Base-by-base conservation (phyloP, 768 basidiomycete species). In the Mycena latifolia region DNA sequence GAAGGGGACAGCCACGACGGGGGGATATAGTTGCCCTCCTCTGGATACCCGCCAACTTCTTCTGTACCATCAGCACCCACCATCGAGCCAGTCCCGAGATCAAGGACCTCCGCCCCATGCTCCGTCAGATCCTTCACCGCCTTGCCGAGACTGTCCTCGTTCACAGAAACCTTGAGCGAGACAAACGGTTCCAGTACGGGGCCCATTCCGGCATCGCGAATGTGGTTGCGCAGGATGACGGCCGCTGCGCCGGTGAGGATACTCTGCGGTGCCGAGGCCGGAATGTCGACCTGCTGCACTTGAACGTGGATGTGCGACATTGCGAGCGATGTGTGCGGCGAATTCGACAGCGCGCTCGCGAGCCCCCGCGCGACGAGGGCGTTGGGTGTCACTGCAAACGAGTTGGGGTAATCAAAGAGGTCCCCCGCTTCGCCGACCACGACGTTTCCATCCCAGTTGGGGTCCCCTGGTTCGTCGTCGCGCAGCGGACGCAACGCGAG, bases 121-220 rank as follows among this genome's bases (percentile, higher is more conserved):
- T 95, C 93, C 12, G 91, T 92, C n/a, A 96, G 79, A 71, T 96
- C 94, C 72, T 90, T 93, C 50, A 94, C 86, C 24, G 92, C 88
- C 71, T 88, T 92, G 25, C 94, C 93, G 3, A 95, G 79, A 62
- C 82, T 82, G 63, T 89, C 87, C 67, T 91, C 90, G 27, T 82
- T 81, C 9, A 93, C 87, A 18, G 86, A 86, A 50, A 93, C 83
- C 69, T 89, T 93, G 68, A 94, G 79, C 31, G 79, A 78, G 27
- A 93, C 84, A 69, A 87, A 95, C 12, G 95, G 94, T 73, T 96
- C 94, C 76, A 94, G 83, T 46, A 96, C 76, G 4, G 91, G 83
- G 1, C 94, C 94, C 72, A 87, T 83, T 12, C 91, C 91, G 5
- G 88, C 87, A 31, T 84, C 82, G 27, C 82, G 84, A 56, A 95